Evolutionary conservation across 176 grass and related monocot genomes (phyloP).

Genomic region (Saccharum spontaneum): DNA sequence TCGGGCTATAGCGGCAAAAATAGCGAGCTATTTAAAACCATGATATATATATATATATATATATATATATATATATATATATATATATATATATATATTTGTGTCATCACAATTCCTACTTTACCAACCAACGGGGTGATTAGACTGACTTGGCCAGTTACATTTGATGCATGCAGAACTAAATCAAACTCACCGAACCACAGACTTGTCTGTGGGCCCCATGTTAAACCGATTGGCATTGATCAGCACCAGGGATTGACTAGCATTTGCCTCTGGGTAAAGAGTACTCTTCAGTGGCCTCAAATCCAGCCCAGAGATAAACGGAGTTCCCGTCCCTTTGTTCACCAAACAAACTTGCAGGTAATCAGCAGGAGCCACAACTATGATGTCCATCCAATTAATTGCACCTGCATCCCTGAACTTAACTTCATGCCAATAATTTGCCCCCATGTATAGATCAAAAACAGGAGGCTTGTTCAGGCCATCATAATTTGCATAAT

Average conservation of each 20-base stretch:
- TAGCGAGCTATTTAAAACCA: no score
- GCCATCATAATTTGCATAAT: constrained; percentile 58
- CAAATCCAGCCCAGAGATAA: constrained; percentile 53
- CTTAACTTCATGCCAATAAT: constrained; percentile 35
- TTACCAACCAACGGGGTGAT: background rate
- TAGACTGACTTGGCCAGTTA: background rate
- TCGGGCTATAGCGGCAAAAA: no score
- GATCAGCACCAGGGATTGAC: constrained; percentile 28
- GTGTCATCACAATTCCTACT: background rate
- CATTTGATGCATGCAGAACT: background rate
- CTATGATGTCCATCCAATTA: constrained; percentile 46
- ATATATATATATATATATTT: background rate
- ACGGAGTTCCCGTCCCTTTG: constrained; percentile 46
- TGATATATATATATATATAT: no score
- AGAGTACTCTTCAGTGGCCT: constrained; percentile 34
- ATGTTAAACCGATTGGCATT: constrained; percentile 31
- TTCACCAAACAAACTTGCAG: constrained; percentile 57
- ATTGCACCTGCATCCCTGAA: background rate
- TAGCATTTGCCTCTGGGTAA: constrained; percentile 47
- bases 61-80: no score
- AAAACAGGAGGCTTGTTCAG: constrained; percentile 42
- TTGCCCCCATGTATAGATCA: constrained; percentile 55
- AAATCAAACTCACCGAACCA: constrained; percentile 33
- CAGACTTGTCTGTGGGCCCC: constrained; percentile 26
- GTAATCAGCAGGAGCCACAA: constrained; percentile 37